These are phyloP conservation scores for Endotrypanum monterogeii DNA, from an alignment of 208 protist species.

Conservation along the genomic window DNA sequence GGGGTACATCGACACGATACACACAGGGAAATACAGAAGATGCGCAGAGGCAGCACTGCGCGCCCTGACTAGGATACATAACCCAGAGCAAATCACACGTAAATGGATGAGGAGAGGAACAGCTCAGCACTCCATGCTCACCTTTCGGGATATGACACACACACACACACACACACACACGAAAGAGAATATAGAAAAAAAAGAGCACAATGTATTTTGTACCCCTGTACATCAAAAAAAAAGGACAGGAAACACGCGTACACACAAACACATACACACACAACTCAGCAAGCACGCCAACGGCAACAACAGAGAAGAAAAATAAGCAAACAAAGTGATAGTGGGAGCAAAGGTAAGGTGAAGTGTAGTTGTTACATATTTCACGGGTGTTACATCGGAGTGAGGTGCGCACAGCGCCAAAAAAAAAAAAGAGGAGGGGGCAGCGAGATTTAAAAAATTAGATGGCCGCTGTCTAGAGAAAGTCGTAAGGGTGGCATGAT, in stretches of 20 bases:
- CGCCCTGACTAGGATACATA: slow-evolving; percentile 1
- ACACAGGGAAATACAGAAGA: not conserved
- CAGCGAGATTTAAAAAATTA: not conserved
- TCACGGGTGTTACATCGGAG: slow-evolving; percentile 11
- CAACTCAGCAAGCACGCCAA: not conserved
- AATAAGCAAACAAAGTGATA: not conserved
- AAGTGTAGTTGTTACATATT: not conserved
- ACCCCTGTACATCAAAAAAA: not conserved
- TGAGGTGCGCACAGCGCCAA: slow-evolving; percentile 1
- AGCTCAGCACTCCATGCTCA: not conserved
- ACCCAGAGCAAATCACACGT: not conserved
- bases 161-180: not conserved
- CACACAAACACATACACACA: too few relatives aligned
- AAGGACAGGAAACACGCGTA: not conserved
- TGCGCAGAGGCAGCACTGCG: not conserved
- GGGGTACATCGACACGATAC: not conserved
- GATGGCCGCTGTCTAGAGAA: not conserved
- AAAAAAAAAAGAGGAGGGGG: slow-evolving; percentile 4
- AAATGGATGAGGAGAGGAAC: not conserved
- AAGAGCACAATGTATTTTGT: not conserved
- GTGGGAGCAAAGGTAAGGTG: not conserved
- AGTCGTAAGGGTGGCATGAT: too few relatives aligned
- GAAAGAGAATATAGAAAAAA: not conserved
- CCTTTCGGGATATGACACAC: not conserved
- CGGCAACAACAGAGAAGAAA: not conserved